phyloP scores from a whole-genome alignment of 495 filamentous ascomycete species.

The Geoglossum glabrum region DNA sequence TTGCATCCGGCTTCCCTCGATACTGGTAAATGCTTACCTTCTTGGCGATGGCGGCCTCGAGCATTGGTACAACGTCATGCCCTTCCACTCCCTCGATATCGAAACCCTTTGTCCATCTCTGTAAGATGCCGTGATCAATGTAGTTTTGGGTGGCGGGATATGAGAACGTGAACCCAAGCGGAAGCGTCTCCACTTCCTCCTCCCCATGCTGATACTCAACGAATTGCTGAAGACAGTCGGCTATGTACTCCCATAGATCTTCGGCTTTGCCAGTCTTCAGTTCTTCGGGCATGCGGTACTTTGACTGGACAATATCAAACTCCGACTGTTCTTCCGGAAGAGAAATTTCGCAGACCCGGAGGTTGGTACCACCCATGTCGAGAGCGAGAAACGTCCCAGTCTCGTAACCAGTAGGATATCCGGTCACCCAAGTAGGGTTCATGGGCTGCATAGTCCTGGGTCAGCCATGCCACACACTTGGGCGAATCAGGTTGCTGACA shows the following conservation, averaged over 20 bases:
- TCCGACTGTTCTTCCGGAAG: slow-evolving; percentile 79
- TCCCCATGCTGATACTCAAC: slow-evolving; percentile 71
- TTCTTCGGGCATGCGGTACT: slow-evolving; percentile 93
- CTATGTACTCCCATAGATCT: slow-evolving; percentile 94
- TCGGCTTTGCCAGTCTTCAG: slow-evolving; percentile 77
- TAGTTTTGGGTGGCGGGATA: slow-evolving; percentile 93
- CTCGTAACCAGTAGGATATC: slow-evolving; percentile 74
- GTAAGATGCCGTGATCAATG: slow-evolving; percentile 85
- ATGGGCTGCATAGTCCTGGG: slow-evolving; percentile 45
- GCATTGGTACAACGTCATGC: slow-evolving; percentile 79
- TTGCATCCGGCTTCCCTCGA: neutral
- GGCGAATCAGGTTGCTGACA: slow-evolving; percentile 31
- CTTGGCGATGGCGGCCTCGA: slow-evolving; percentile 64
- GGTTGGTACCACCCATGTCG: slow-evolving; percentile 96
- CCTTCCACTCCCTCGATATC: slow-evolving; percentile 95
- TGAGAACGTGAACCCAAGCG: slow-evolving; percentile 94
- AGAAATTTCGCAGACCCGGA: slow-evolving; percentile 92
- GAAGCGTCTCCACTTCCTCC: slow-evolving; percentile 42
- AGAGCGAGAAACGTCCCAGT: slow-evolving; percentile 81
- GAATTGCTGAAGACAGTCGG: slow-evolving; percentile 91
- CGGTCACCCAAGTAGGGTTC: slow-evolving; percentile 98
- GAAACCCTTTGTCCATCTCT: slow-evolving; percentile 98
- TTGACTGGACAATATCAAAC: slow-evolving; percentile 98
- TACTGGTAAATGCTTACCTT: slow-evolving; percentile 31
- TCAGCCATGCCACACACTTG: neutral